These are phyloP conservation scores for fission yeast (Schizosaccharomyces pombe) DNA, from an alignment of 805 yeast genomes.

Conservation along the genomic window DNA sequence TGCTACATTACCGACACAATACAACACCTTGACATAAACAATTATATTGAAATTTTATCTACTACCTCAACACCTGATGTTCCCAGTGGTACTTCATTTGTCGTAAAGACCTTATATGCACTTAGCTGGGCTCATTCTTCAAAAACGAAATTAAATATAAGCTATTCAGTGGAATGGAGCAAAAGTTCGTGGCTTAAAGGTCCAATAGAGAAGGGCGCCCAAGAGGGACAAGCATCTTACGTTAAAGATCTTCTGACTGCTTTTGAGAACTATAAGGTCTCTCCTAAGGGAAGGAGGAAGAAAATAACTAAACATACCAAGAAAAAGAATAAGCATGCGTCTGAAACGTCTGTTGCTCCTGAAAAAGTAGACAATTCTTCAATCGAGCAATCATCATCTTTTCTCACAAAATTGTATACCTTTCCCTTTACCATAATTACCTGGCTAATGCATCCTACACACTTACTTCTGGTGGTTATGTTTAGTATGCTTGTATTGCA, in stretches of 20 bases:
- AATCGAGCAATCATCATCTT: not conserved
- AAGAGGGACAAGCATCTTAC: conserved; percentile 51
- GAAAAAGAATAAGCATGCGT: not conserved
- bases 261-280: conserved; percentile 12
- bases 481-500: not conserved
- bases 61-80: conserved; percentile 73
- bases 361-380: not conserved
- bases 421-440: not conserved
- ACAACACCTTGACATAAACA: conserved; percentile 29
- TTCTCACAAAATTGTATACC: too few species aligned
- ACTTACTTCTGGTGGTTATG: not conserved
- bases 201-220: conserved; percentile 66
- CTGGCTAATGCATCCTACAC: not conserved
- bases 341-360: not conserved
- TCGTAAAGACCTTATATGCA: conserved; percentile 47
- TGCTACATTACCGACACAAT: conserved; percentile 47
- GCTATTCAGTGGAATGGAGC: conserved; percentile 70
- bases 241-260: conserved; percentile 26
- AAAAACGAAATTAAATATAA: conserved; percentile 33
- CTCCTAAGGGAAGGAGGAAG: conserved; percentile 4
- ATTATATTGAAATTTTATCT: conserved; percentile 35
- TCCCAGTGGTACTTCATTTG: conserved; percentile 71
- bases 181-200: conserved; percentile 82
- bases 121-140: conserved; percentile 53
- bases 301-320: conserved; percentile 4